Conservation (phyloP, 352 stramenopile genomes). For the Thraustochytrium striatum region DNA sequence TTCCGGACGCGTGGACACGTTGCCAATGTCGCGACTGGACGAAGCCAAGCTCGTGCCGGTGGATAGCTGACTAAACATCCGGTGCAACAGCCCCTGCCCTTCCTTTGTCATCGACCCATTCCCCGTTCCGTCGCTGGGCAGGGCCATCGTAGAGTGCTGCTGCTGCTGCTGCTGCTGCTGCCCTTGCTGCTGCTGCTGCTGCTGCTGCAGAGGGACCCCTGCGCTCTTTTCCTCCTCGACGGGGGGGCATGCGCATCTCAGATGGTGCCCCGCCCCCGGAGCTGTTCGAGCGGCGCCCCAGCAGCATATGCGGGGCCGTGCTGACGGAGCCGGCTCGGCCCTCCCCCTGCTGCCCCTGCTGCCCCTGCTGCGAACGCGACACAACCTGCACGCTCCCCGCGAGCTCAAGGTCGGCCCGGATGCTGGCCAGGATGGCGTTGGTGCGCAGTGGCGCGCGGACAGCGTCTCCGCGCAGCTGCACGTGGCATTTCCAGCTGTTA, state of each 20-base stretch:
- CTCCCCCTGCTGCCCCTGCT: background rate
- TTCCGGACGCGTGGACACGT: no score
- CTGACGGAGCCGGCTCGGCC: background rate
- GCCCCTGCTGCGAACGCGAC: background rate
- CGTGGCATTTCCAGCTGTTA: conserved; percentile 50
- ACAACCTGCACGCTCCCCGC: conserved; percentile 30
- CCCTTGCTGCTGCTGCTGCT: background rate
- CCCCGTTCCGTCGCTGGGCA: no score
- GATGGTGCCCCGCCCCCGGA: background rate
- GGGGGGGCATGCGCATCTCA: conserved; percentile 16
- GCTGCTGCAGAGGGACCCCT: background rate
- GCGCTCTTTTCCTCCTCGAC: no score
- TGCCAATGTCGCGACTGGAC: no score
- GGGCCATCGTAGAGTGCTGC: background rate
- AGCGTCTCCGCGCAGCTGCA: conserved; percentile 23
- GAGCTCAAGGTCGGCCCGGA: conserved; percentile 43
- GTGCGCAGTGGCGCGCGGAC: conserved; percentile 41
- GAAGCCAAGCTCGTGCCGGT: no score
- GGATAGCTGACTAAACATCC: no score
- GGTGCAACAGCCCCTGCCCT: no score
- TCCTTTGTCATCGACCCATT: no score
- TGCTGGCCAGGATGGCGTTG: background rate
- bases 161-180: background rate
- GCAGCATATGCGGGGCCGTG: background rate
- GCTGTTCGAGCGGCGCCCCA: background rate